phyloP scores from a whole-genome alignment of 2,329 filamentous ascomycete genomes.

The Aspergillus fijiensis region DNA sequence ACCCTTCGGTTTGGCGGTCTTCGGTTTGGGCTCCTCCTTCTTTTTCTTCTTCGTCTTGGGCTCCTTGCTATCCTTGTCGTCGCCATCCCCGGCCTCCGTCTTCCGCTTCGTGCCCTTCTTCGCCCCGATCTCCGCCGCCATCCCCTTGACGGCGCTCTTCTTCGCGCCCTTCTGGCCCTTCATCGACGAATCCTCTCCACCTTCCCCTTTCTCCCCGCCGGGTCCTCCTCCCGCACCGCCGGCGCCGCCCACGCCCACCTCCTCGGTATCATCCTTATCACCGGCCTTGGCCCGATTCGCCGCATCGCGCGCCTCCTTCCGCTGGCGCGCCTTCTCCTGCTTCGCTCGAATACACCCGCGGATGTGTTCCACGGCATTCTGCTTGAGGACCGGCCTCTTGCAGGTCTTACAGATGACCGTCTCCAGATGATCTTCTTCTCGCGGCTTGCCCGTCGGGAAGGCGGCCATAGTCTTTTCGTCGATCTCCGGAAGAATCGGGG shows the following conservation, averaged over 20 bases:
- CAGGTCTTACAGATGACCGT: slow-evolving; percentile 89
- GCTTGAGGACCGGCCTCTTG: slow-evolving; percentile 80
- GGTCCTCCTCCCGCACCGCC: not conserved
- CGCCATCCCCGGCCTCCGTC: slow-evolving; percentile 65
- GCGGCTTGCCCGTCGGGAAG: slow-evolving; percentile 76
- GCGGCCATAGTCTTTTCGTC: slow-evolving; percentile 74
- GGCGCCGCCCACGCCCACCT: slow-evolving; percentile 30
- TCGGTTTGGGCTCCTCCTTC: slow-evolving; percentile 85
- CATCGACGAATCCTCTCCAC: slow-evolving; percentile 45
- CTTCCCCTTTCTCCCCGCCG: slow-evolving; percentile 8
- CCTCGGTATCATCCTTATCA: slow-evolving; percentile 48
- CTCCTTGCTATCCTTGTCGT: slow-evolving; percentile 70
- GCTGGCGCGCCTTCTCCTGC: slow-evolving; percentile 74
- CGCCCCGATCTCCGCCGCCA: slow-evolving; percentile 53
- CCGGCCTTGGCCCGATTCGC: slow-evolving; percentile 60
- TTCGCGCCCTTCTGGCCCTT: slow-evolving; percentile 64
- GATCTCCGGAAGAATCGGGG: slow-evolving; percentile 55
- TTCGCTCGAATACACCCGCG: slow-evolving; percentile 81
- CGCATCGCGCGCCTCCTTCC: slow-evolving; percentile 72
- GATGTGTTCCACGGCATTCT: slow-evolving; percentile 75
- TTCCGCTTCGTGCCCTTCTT: slow-evolving; percentile 76
- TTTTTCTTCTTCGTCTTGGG: slow-evolving; percentile 84
- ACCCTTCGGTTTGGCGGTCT: slow-evolving; percentile 80
- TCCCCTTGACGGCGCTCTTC: slow-evolving; percentile 54
- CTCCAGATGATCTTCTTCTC: slow-evolving; percentile 78